Evolutionary conservation across 2,329 filamentous ascomycete genomes (phyloP).

Genomic region (Penicillium sclerotigenum): DNA sequence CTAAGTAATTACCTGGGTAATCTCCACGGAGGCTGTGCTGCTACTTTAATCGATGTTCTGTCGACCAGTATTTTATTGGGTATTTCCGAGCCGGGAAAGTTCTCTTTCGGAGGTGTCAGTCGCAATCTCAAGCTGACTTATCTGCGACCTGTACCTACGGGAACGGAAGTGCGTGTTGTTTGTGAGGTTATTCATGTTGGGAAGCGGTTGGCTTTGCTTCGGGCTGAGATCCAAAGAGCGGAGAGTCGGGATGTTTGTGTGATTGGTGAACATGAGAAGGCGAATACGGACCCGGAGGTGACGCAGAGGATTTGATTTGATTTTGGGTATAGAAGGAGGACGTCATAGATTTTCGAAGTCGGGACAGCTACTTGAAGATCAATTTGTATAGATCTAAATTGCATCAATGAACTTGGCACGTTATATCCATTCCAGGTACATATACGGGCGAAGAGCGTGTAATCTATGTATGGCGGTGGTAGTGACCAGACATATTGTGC

Average conservation of each 20-base stretch:
- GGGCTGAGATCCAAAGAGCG: slow-evolving; percentile 54
- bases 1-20: slow-evolving; percentile 90
- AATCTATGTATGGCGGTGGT: neutral
- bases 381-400: slow-evolving; percentile 9
- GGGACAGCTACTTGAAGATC: neutral
- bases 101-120: slow-evolving; percentile 61
- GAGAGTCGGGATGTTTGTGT: slow-evolving; percentile 54
- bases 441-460: neutral
- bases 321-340: neutral
- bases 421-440: neutral
- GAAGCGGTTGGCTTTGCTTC: slow-evolving; percentile 52
- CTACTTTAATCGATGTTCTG: slow-evolving; percentile 65
- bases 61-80: slow-evolving; percentile 60
- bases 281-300: slow-evolving; percentile 53
- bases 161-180: slow-evolving; percentile 52
- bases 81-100: slow-evolving; percentile 58
- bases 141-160: slow-evolving; percentile 58
- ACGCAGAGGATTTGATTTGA: slow-evolving; percentile 24
- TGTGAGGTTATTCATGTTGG: slow-evolving; percentile 60
- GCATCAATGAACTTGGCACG: slow-evolving; percentile 1
- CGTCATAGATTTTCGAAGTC: neutral
- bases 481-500: slow-evolving; percentile 16
- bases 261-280: slow-evolving; percentile 64
- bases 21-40: slow-evolving; percentile 76
- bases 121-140: slow-evolving; percentile 66